Base-by-base conservation (phyloP, 257 asterid genomes). In the Fraxinus americana region DNA sequence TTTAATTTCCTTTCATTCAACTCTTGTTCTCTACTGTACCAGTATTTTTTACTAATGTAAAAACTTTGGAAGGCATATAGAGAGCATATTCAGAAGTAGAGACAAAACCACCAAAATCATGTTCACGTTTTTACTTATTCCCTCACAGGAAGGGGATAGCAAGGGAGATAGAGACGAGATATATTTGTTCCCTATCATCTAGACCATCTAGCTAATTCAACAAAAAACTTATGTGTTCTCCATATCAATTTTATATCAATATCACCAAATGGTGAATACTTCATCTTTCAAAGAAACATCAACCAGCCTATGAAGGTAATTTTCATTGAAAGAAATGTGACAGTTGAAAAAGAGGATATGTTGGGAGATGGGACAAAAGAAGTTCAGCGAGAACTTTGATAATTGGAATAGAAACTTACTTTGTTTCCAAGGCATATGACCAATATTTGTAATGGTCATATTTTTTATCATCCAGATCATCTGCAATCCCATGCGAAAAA, bases 351-450 rank as follows among this genome's bases (percentile, higher is more conserved):
- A 1, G 68, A 21, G 14, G 32, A 61, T 21, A 21, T 9, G 4
- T 7, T 23, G 25, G 67, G 14, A 59, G 32, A 61, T 23, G 34
- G 68, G 16, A 61, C 34, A 25, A 23, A 61, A 61, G 34, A 61
- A 61, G 68, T 9, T 39, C 45, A 39, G 45, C 34, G 68, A 23
- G 19, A 25, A 61, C 68, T 7, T 61, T 8, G 68, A 61, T 61
- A 9, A 21, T 61, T 2, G 32, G 32, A 13, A 25, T 25, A 32
- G 57, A 69, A 66, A 0, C 88, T 87, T 77, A 93, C 98, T 85
- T 93, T 78, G 98, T 93, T 82, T 93, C 98, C 52, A 93, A 82
- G 73, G 97, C 94, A 83, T 93, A 91, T 63, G 98, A 93, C 98
- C 98, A 93, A 81, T 90, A 91, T 84, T 89, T 93, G 86, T 84